Evolutionary conservation across 2,329 filamentous ascomycete species (phyloP).

Genomic region (Botrytis medusae): DNA sequence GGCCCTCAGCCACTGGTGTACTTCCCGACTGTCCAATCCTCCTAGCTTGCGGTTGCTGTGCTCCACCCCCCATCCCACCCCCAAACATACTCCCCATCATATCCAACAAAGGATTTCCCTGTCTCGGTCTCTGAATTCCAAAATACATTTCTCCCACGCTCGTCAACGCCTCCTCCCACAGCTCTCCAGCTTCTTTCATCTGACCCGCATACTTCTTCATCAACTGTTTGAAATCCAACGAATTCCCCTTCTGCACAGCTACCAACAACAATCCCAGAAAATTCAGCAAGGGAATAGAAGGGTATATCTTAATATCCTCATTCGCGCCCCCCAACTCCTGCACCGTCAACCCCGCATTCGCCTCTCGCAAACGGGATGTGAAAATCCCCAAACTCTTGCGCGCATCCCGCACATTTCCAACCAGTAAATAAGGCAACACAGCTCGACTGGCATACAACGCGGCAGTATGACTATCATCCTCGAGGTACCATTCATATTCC

Average conservation of each 20-base stretch:
- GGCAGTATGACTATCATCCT: constrained; percentile 84
- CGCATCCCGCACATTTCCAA: constrained; percentile 87
- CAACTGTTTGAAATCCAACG: constrained; percentile 78
- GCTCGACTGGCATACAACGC: constrained; percentile 82
- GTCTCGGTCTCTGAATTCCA: constrained; percentile 80
- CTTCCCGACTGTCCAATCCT: constrained; percentile 40
- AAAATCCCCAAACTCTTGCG: constrained; percentile 78
- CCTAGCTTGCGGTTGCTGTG: constrained; percentile 39
- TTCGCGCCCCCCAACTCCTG: constrained; percentile 76
- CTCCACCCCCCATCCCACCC: constrained; percentile 59
- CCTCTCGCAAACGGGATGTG: constrained; percentile 61
- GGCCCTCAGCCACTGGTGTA: constrained; percentile 56
- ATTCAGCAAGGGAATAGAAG: constrained; percentile 89
- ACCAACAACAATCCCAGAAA: constrained; percentile 85
- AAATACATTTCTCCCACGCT: constrained; percentile 97
- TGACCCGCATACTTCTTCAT: constrained; percentile 77
- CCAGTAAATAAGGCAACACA: constrained; percentile 85
- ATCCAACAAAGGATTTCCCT: constrained; percentile 90
- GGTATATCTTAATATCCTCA: constrained; percentile 82
- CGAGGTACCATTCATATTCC: constrained; percentile 91
- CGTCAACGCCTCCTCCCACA: constrained; percentile 80
- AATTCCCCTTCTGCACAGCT: constrained; percentile 73
- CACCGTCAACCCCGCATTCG: constrained; percentile 60
- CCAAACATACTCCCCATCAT: constrained; percentile 98
- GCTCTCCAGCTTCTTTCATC: constrained; percentile 70